phyloP scores from a whole-genome alignment of 1,284 basidiomycete species.

The Moesziomyces parantarcticus region DNA sequence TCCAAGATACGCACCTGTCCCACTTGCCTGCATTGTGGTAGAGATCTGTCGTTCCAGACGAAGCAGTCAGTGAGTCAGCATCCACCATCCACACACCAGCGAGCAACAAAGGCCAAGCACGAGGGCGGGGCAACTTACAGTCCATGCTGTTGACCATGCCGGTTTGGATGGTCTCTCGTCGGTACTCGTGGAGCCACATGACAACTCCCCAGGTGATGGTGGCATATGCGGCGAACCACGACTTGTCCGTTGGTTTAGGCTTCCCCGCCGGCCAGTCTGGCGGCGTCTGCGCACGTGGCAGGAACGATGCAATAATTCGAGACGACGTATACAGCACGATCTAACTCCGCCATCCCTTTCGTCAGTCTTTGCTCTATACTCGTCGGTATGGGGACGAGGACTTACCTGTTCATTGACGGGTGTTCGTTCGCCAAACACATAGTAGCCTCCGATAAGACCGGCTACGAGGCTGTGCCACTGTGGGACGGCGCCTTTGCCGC shows the following conservation, averaged over 20 bases:
- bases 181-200: constrained; percentile 93
- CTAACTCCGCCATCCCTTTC: constrained; percentile 69
- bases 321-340: constrained; percentile 84
- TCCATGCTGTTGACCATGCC: constrained; percentile 78
- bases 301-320: constrained; percentile 60
- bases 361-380: too few relatives aligned
- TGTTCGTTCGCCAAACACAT: constrained; percentile 91
- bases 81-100: not conserved
- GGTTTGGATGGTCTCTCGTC: constrained; percentile 86
- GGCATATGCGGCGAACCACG: constrained; percentile 87
- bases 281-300: constrained; percentile 61
- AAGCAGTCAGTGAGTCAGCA: not conserved
- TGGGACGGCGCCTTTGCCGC: constrained; percentile 79
- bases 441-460: constrained; percentile 88
- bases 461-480: constrained; percentile 86
- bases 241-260: constrained; percentile 71
- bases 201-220: constrained; percentile 93
- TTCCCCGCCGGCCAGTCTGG: constrained; percentile 57
- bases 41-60: constrained; percentile 45
- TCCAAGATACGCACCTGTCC: constrained; percentile 46
- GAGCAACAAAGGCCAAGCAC: too few relatives aligned
- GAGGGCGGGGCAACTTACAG: constrained; percentile 48
- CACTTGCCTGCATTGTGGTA: constrained; percentile 67
- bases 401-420: constrained; percentile 97
- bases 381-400: constrained; percentile 3